phyloP scores from a whole-genome alignment of 106 monocot species.

The Dendrobium nobile region DNA sequence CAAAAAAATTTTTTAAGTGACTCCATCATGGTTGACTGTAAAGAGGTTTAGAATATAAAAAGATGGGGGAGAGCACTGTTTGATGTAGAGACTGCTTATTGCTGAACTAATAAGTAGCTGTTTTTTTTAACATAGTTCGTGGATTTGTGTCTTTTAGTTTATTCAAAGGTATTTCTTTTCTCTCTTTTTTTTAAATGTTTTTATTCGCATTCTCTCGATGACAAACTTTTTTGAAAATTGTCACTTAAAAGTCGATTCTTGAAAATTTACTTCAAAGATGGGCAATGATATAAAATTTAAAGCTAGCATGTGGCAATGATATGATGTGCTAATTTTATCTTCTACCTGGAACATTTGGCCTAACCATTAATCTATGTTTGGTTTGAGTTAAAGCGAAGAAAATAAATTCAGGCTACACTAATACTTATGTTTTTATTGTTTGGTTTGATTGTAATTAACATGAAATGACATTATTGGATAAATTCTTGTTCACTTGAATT shows the following conservation, averaged over 20 bases:
- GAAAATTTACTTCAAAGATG: background rate
- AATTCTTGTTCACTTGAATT: background rate
- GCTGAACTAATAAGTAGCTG: background rate
- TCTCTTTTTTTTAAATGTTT: background rate
- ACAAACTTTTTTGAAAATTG: background rate
- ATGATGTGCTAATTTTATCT: background rate
- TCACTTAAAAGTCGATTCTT: background rate
- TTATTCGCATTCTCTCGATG: background rate
- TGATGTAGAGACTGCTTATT: background rate
- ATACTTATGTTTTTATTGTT: background rate
- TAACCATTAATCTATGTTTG: background rate
- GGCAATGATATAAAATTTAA: too few relatives aligned
- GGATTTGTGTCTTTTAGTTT: background rate
- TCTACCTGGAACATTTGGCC: background rate
- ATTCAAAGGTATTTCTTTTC: background rate
- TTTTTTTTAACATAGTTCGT: background rate
- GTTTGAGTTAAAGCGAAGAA: background rate
- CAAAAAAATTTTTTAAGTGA: background rate
- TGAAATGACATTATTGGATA: background rate
- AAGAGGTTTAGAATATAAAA: background rate
- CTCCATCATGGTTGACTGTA: slow-evolving; percentile 1
- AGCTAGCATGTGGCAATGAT: too few relatives aligned
- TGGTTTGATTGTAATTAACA: background rate
- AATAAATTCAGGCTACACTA: background rate
- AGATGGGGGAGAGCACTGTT: background rate